Conservation (phyloP, 169 alveolate species). For the Eimeria praecox region DNA sequence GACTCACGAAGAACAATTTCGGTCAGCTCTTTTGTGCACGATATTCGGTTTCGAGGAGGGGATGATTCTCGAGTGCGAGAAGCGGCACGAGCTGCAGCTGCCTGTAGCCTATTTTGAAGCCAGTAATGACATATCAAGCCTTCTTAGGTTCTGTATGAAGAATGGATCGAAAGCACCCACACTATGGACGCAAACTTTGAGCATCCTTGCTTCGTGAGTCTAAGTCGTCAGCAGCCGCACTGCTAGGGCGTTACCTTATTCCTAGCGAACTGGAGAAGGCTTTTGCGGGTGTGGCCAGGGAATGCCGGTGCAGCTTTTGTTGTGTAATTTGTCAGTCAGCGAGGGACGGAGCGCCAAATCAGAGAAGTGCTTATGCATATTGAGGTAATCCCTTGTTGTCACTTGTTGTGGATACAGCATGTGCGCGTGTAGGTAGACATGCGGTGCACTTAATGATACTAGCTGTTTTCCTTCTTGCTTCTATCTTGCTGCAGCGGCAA, state of each 20-base stretch:
- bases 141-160: constrained; percentile 59
- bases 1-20: constrained; percentile 76
- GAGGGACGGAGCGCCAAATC: constrained; percentile 74
- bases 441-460: background rate
- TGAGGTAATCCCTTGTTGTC: constrained; percentile 58
- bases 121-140: constrained; percentile 48
- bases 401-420: background rate
- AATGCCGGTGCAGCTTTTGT: background rate
- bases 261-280: background rate
- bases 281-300: background rate
- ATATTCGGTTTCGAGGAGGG: constrained; percentile 77
- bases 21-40: constrained; percentile 69
- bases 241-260: background rate
- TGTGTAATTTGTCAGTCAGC: constrained; percentile 54
- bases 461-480: background rate
- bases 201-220: constrained; percentile 79
- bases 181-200: constrained; percentile 72
- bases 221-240: background rate
- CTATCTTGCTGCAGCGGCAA: constrained; percentile 58
- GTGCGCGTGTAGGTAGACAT: background rate
- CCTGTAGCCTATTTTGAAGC: constrained; percentile 68
- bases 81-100: constrained; percentile 69
- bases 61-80: constrained; percentile 69
- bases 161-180: constrained; percentile 75
- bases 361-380: constrained; percentile 71